A percentile compares a stretch with the other conserved stretches of the same genome.
These are phyloP conservation scores for Isabelozyma rhagii DNA, from an alignment of 805 yeast genomes.

Conservation along the genomic window DNA sequence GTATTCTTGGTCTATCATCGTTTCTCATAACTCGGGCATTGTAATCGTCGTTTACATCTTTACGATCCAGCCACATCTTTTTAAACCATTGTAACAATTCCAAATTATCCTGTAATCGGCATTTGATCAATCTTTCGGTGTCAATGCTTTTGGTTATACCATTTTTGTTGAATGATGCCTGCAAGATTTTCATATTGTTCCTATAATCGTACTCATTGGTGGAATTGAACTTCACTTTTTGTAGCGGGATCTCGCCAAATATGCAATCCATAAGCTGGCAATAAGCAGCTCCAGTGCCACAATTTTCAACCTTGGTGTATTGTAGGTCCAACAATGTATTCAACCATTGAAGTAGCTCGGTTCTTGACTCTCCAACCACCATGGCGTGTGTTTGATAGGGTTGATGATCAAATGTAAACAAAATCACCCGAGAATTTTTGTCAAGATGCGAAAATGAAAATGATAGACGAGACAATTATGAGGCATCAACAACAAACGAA, in stretches of 20 bases:
- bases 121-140: slow-evolving; percentile 77
- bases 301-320: slow-evolving; percentile 80
- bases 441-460: not conserved
- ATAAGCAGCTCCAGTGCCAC: slow-evolving; percentile 95
- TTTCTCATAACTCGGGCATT: slow-evolving; percentile 51
- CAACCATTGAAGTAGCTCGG: slow-evolving; percentile 82
- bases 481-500: too few relatives aligned
- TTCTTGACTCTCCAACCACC: slow-evolving; percentile 67
- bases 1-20: not conserved
- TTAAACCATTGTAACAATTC: slow-evolving; percentile 94
- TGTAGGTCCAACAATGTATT: slow-evolving; percentile 64
- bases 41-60: slow-evolving; percentile 58
- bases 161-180: slow-evolving; percentile 71
- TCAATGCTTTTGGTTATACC: slow-evolving; percentile 71
- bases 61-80: slow-evolving; percentile 74
- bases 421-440: too few relatives aligned
- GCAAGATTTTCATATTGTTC: slow-evolving; percentile 82
- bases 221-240: slow-evolving; percentile 64
- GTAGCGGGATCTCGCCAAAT: slow-evolving; percentile 78
- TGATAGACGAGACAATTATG: too few relatives aligned
- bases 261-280: slow-evolving; percentile 90
- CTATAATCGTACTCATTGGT: slow-evolving; percentile 72
- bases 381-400: not conserved
- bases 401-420: not conserved
- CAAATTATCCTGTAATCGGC: slow-evolving; percentile 89